phyloP scores from a whole-genome alignment of 2,329 filamentous ascomycete species.

The Paramyrothecium sp. region DNA sequence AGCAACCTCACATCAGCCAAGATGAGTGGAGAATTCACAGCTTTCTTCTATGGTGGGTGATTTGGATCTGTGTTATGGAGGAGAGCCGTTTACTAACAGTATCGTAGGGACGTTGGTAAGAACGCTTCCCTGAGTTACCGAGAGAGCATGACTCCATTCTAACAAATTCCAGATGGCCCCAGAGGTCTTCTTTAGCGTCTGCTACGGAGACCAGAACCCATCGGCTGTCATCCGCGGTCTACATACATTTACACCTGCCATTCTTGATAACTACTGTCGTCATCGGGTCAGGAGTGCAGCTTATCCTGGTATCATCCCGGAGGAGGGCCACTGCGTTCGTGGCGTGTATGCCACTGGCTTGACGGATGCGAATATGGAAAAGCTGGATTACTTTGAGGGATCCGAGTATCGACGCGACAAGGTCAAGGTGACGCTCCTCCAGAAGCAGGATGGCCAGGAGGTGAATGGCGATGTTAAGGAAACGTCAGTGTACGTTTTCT shows the following conservation, averaged over 20 bases:
- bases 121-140: constrained; percentile 33
- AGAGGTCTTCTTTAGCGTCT: constrained; percentile 81
- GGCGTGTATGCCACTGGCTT: constrained; percentile 78
- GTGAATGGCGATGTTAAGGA: constrained; percentile 45
- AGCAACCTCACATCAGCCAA: constrained; percentile 8
- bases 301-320: constrained; percentile 75
- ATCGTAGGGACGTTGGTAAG: constrained; percentile 12
- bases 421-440: constrained; percentile 52
- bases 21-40: constrained; percentile 42
- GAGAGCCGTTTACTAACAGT: constrained; percentile 1
- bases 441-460: constrained; percentile 34
- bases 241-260: constrained; percentile 66
- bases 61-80: neutral
- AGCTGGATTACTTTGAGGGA: constrained; percentile 83
- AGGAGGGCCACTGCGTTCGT: constrained; percentile 58
- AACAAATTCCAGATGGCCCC: constrained; percentile 64
- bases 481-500: constrained; percentile 66
- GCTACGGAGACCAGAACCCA: constrained; percentile 58
- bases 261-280: constrained; percentile 73
- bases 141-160: constrained; percentile 5
- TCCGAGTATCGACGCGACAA: constrained; percentile 62
- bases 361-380: constrained; percentile 70
- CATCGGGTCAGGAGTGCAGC: constrained; percentile 67
- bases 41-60: constrained; percentile 57
- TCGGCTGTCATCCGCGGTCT: constrained; percentile 52